Percentiles rank a stretch among this genome's conserved stretches.
Evolutionary conservation across 305 asterid species (phyloP).

Genomic region (Fraxinus velutina): DNA sequence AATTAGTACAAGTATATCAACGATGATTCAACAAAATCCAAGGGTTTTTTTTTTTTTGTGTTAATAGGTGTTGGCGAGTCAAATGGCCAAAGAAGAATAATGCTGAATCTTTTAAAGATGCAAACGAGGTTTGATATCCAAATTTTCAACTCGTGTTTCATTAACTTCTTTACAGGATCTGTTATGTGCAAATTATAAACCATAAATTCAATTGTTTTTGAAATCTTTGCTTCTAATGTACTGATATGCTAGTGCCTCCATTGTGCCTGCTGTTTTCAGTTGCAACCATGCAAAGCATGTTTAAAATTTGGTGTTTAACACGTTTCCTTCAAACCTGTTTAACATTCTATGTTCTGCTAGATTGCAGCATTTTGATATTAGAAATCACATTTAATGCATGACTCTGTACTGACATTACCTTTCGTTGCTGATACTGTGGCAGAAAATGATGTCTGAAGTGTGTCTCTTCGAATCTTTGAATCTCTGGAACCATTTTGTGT

Average conservation of each 20-base stretch:
- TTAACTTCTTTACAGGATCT: neutral
- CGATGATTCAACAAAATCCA: slow-evolving; percentile 4
- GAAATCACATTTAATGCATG: neutral
- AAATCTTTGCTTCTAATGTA: neutral
- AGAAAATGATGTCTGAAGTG: neutral
- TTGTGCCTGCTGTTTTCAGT: slow-evolving; percentile 3
- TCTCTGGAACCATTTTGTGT: neutral
- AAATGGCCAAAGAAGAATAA: slow-evolving; percentile 83
- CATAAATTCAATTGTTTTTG: neutral
- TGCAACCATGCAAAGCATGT: neutral
- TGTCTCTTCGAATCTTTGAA: neutral
- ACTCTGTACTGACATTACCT: neutral
- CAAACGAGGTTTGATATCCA: slow-evolving; percentile 70
- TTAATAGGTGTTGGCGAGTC: slow-evolving; percentile 86
- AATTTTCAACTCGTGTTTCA: slow-evolving; percentile 9
- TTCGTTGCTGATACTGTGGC: neutral
- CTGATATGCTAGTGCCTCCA: neutral
- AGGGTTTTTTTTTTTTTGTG: slow-evolving; percentile 14
- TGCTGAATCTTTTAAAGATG: slow-evolving; percentile 67
- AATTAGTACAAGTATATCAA: neutral
- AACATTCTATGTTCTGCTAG: neutral
- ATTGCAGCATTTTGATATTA: neutral
- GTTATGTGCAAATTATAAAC: neutral
- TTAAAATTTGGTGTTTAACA: neutral
- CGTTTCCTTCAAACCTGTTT: neutral